Percentiles rank a stretch among this genome's conserved stretches.
Evolutionary conservation across 371 early-diverging fungal genomes (phyloP).

Genomic region (Syncephalastrum contaminatum): DNA sequence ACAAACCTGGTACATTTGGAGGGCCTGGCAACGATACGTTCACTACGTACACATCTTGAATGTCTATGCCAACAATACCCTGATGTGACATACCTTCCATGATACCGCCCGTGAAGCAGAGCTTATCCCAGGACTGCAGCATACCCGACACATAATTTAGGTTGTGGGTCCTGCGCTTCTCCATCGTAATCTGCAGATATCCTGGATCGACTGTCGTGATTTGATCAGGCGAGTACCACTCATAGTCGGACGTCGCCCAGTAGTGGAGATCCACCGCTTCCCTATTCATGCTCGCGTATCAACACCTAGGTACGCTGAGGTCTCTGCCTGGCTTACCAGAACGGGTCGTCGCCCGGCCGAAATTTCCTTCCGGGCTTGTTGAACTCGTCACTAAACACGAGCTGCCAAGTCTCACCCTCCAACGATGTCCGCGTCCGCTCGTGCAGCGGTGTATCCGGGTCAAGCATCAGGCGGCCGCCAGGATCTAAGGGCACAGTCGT

Average conservation of each 20-base stretch:
- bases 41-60: slow-evolving; percentile 13
- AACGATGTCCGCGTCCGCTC: slow-evolving; percentile 1
- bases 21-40: slow-evolving; percentile 52
- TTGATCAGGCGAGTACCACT: slow-evolving; percentile 49
- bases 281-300: not conserved
- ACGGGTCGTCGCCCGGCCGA: slow-evolving; percentile 46
- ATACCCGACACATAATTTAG: slow-evolving; percentile 52
- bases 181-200: slow-evolving; percentile 41
- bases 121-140: slow-evolving; percentile 64
- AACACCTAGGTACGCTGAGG: not conserved
- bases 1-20: slow-evolving; percentile 44
- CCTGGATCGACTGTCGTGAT: slow-evolving; percentile 40
- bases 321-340: slow-evolving; percentile 19
- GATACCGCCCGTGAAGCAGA: slow-evolving; percentile 61
- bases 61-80: not conserved
- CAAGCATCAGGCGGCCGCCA: slow-evolving; percentile 8
- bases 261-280: slow-evolving; percentile 57
- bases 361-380: slow-evolving; percentile 51
- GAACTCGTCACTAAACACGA: slow-evolving; percentile 61
- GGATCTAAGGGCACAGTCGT: slow-evolving; percentile 5
- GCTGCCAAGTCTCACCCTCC: slow-evolving; percentile 16
- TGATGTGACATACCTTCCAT: slow-evolving; percentile 38
- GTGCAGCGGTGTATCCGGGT: slow-evolving; percentile 9
- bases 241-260: slow-evolving; percentile 48
- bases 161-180: slow-evolving; percentile 32